Conservation (phyloP, 176 grass and related monocot species). For the Triticum turgidum region DNA sequence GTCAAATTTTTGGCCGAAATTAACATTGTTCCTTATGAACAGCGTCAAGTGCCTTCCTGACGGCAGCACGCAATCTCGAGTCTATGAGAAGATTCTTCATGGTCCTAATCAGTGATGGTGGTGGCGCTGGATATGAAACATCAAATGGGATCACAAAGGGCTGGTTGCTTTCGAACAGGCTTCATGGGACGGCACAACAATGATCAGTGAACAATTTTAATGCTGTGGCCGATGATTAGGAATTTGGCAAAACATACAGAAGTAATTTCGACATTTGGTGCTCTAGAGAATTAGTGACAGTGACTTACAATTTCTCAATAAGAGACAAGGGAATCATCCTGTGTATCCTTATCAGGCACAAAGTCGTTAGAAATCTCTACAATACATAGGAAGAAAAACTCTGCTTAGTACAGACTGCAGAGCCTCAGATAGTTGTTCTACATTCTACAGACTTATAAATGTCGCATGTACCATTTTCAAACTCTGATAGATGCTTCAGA, state of each 20-base stretch:
- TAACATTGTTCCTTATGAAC: too few species aligned
- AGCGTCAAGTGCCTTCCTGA: background rate
- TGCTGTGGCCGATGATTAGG: slow-evolving; percentile 63
- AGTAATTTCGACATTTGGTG: slow-evolving; percentile 56
- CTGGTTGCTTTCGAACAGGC: slow-evolving; percentile 71
- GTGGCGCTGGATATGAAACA: slow-evolving; percentile 79
- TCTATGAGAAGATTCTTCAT: slow-evolving; percentile 49
- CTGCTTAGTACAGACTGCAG: slow-evolving; percentile 26
- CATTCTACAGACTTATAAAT: slow-evolving; percentile 3
- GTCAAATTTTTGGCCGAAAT: too few species aligned
- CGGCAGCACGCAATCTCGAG: slow-evolving; percentile 54
- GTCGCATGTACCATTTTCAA: slow-evolving; percentile 4
- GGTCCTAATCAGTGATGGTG: slow-evolving; percentile 80
- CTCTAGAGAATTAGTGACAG: slow-evolving; percentile 45
- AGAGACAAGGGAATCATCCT: background rate
- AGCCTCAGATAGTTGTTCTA: background rate
- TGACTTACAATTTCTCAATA: slow-evolving; percentile 17
- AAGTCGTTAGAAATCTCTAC: background rate
- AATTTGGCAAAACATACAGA: slow-evolving; percentile 62
- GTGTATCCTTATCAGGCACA: background rate
- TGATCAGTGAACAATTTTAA: slow-evolving; percentile 64
- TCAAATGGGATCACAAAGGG: slow-evolving; percentile 57
- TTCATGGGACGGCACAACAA: slow-evolving; percentile 37
- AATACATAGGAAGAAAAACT: slow-evolving; percentile 25
- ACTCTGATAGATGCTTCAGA: background rate